Percentiles rank a stretch among this genome's conserved stretches.
Conservation (phyloP, 352 stramenopile species). For the Phytophthora uliginosa region DNA sequence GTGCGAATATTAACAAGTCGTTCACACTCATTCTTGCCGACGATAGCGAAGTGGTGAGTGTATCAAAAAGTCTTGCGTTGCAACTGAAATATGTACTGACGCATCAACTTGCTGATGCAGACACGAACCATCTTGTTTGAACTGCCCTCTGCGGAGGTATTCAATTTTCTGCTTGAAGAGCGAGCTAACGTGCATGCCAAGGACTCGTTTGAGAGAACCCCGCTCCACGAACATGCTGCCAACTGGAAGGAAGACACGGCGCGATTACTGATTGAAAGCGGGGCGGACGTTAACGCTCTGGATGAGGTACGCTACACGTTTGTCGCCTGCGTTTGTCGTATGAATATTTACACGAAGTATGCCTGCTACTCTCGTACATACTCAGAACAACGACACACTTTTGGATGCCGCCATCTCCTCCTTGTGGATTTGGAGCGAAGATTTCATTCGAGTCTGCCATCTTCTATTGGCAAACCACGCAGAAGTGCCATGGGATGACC, state of each 20-base stretch:
- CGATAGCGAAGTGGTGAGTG: background rate
- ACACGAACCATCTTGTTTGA: background rate
- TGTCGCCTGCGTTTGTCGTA: background rate
- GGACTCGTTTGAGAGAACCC: background rate
- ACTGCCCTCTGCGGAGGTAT: background rate
- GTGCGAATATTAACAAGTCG: background rate
- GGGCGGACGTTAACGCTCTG: background rate
- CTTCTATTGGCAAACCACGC: background rate
- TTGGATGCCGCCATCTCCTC: background rate
- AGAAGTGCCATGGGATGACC: background rate
- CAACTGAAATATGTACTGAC: background rate
- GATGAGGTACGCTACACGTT: background rate
- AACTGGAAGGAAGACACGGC: constrained; percentile 1
- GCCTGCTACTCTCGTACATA: background rate
- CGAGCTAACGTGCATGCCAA: background rate
- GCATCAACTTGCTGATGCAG: background rate
- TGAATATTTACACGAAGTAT: background rate
- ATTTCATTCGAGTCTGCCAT: background rate
- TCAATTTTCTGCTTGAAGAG: background rate
- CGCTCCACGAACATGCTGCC: background rate
- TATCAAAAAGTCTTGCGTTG: background rate
- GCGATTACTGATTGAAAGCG: background rate
- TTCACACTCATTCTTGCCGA: background rate
- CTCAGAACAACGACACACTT: background rate
- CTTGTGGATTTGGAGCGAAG: background rate